Evolutionary conservation across 305 asterid species (phyloP), one percentile per base, ranked within the genome.

Genomic region (Andrographis paniculata): DNA sequence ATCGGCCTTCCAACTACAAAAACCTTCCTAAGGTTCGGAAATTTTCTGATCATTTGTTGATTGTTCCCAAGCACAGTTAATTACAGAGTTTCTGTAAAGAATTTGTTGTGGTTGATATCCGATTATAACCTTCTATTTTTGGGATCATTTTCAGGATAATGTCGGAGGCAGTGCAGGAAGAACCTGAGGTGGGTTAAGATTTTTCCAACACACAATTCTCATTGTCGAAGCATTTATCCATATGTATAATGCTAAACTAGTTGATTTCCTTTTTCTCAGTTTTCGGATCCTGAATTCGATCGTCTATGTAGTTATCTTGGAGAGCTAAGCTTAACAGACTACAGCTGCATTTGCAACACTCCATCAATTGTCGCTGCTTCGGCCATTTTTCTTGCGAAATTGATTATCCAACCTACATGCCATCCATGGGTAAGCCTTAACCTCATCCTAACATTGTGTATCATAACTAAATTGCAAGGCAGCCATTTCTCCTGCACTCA

Each of bases 361-460:
- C 80, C 94, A 62, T 82, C 94, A 20, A 23, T 58, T 33, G 51
- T 79, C 63, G 94, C 94, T 47, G 88, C 89, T 48, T 79, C 94
- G 14, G 74, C 69, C 46, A 55, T 82, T 63, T 78, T 78, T 76
- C 83, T 82, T 28, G 69, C 86, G 42, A 73, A 73, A 52, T 55
- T 71, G 27, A 69, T 51, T 30, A 48, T 74, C 52, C 65, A 53
- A 38, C 86, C 88, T 19, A 60, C 60, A 30, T 20, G 6, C 52
- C 77, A 69, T 40, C 89, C 75, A 21, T 82, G 94, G 89, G 94
- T 82, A 67, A 73, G 75, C 67, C 38, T 7, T 33, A 11, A 6
- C 38, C 4, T 33, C 38, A 7, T 33, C 2, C 13, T 7, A 11
- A 27, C 33, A n/a, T 27, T 27, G 33, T 27, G 6, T 0, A 27